A percentile compares a stretch with the other conserved stretches of the same genome.
Evolutionary conservation across 345 rosid species (phyloP).

Genomic region (Citrus medica): DNA sequence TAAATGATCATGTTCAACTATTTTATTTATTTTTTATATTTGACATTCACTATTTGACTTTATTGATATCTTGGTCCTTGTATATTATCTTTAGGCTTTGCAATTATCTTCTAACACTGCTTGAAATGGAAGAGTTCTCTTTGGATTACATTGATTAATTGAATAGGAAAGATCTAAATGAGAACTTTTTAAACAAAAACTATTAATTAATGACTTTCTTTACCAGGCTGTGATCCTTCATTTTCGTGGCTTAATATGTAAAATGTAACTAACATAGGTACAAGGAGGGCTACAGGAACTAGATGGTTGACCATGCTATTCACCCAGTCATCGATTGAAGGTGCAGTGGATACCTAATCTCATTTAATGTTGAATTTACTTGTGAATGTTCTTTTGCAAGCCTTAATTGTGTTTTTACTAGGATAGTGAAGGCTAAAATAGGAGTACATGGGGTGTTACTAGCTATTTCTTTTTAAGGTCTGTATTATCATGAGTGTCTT

Average conservation of each 20-base stretch:
- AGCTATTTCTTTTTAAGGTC: too few relatives aligned
- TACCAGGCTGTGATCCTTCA: background rate
- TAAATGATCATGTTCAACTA: background rate
- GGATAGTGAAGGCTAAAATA: too few relatives aligned
- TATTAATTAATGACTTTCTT: slow-evolving; percentile 1
- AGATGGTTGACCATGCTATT: slow-evolving; percentile 14
- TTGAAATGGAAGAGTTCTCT: background rate
- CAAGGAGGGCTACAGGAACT: slow-evolving; percentile 11
- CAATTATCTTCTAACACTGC: background rate
- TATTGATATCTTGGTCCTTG: background rate
- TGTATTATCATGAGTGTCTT: too few relatives aligned
- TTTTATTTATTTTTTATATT: background rate
- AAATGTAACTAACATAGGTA: slow-evolving; percentile 11
- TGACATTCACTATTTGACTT: background rate
- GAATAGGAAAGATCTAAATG: too few relatives aligned
- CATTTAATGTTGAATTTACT: background rate
- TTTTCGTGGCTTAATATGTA: slow-evolving; percentile 7
- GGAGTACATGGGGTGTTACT: too few relatives aligned
- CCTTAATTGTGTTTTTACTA: background rate
- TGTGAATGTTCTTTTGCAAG: background rate
- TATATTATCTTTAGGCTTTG: background rate
- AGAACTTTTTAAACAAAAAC: background rate
- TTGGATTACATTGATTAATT: background rate
- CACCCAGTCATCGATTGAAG: slow-evolving; percentile 12
- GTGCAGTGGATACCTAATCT: slow-evolving; percentile 17